Conservation (phyloP, 441 rosid species). For the Raphanus hybrid region DNA sequence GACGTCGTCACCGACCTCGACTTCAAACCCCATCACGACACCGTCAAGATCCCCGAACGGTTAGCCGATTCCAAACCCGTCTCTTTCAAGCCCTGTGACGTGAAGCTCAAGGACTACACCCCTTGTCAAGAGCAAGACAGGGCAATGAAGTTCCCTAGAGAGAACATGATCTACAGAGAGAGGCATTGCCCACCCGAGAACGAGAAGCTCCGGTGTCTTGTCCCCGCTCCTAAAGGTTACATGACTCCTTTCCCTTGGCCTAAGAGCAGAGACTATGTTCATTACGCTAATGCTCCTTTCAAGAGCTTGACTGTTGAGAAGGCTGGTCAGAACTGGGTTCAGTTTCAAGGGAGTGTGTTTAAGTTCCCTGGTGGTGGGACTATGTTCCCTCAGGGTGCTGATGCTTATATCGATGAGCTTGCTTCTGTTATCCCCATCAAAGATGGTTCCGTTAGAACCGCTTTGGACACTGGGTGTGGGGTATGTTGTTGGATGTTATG, state of each 20-base stretch:
- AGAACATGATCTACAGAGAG: constrained; percentile 72
- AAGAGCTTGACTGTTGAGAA: constrained; percentile 72
- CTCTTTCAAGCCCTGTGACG: constrained; percentile 63
- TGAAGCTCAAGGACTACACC: constrained; percentile 62
- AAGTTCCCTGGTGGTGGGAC: constrained; percentile 83
- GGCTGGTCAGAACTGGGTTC: constrained; percentile 75
- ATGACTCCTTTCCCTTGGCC: constrained; percentile 80
- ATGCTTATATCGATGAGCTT: constrained; percentile 72
- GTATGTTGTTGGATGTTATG: constrained; percentile 44
- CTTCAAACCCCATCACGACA: constrained; percentile 66
- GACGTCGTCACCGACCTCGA: constrained; percentile 57
- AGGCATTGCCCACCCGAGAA: constrained; percentile 72
- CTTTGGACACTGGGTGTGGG: constrained; percentile 79
- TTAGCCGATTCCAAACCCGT: constrained; percentile 51
- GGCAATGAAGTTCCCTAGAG: constrained; percentile 76
- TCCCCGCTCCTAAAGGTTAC: constrained; percentile 77
- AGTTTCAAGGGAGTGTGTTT: constrained; percentile 66
- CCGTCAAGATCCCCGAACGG: constrained; percentile 49
- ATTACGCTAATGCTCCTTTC: constrained; percentile 74
- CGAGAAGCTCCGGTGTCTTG: constrained; percentile 65
- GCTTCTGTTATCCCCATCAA: constrained; percentile 66
- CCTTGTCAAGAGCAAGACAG: constrained; percentile 79
- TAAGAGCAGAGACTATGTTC: constrained; percentile 70
- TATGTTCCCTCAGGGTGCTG: constrained; percentile 78
- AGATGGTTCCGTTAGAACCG: constrained; percentile 71